phyloP scores from a whole-genome alignment of 2,329 filamentous ascomycete species.

The Talaromyces funiculosus region DNA sequence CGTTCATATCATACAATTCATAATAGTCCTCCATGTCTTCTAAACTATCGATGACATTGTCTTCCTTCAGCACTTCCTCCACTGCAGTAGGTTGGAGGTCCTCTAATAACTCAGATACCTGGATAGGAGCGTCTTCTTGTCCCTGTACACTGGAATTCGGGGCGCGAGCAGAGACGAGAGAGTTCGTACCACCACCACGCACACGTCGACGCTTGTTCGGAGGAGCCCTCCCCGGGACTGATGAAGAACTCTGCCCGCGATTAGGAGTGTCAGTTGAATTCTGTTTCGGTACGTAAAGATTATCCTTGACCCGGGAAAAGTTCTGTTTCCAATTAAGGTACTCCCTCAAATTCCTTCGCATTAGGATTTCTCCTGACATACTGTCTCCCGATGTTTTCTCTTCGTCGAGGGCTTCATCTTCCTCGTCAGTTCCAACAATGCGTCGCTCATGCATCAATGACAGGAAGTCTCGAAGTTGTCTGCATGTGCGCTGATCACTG shows the following conservation, averaged over 20 bases:
- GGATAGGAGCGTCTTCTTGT: constrained; percentile 69
- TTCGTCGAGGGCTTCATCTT: constrained; percentile 31
- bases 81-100: constrained; percentile 76
- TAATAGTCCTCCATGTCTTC: constrained; percentile 92
- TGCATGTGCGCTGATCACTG: constrained; percentile 75
- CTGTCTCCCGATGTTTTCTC: constrained; percentile 46
- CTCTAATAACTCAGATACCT: constrained; percentile 75
- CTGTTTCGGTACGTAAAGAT: constrained; percentile 29
- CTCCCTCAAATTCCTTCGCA: constrained; percentile 77
- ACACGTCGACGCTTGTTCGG: constrained; percentile 81
- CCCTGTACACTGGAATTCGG: constrained; percentile 70
- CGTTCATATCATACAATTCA: constrained; percentile 83
- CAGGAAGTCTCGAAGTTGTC: constrained; percentile 84
- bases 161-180: constrained; percentile 55
- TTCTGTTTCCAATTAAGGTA: constrained; percentile 89
- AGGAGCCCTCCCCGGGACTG: constrained; percentile 59
- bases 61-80: constrained; percentile 64
- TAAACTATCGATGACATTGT: constrained; percentile 69
- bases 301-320: constrained; percentile 71
- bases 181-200: constrained; percentile 66
- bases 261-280: constrained; percentile 20
- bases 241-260: constrained; percentile 18
- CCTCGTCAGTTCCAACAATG: constrained; percentile 17
- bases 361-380: constrained; percentile 77
- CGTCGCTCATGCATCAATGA: constrained; percentile 77